Evolutionary conservation across 306 rosid species (phyloP).

Genomic region (Hippophae tibetana): DNA sequence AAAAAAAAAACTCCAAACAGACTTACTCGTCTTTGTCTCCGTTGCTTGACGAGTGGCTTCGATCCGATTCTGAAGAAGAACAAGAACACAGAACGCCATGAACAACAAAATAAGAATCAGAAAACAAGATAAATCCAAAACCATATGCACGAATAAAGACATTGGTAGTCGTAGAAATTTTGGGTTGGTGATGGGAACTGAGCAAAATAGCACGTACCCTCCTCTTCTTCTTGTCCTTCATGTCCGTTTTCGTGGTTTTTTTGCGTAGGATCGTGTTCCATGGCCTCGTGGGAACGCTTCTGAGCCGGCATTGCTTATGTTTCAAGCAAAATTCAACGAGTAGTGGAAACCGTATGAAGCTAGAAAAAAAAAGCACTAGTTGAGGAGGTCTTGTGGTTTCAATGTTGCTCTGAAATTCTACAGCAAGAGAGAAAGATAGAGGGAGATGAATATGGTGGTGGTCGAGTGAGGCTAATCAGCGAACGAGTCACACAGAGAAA

Average conservation of each 20-base stretch:
- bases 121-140: slow-evolving; percentile 10
- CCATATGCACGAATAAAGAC: slow-evolving; percentile 9
- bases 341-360: background rate
- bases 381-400: background rate
- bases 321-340: slow-evolving; percentile 16
- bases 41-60: slow-evolving; percentile 33
- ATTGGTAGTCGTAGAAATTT: background rate
- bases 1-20: slow-evolving; percentile 12
- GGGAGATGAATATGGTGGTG: slow-evolving; percentile 10
- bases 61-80: slow-evolving; percentile 51
- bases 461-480: slow-evolving; percentile 19
- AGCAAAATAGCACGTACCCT: slow-evolving; percentile 37
- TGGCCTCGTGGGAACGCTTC: slow-evolving; percentile 36
- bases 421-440: slow-evolving; percentile 1
- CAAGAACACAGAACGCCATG: slow-evolving; percentile 16
- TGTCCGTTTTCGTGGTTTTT: slow-evolving; percentile 16
- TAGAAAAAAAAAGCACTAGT: background rate
- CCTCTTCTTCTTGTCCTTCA: slow-evolving; percentile 28
- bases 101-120: slow-evolving; percentile 21
- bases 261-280: slow-evolving; percentile 28
- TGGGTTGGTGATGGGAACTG: slow-evolving; percentile 10
- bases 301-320: slow-evolving; percentile 59
- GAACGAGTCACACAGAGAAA: slow-evolving; percentile 12
- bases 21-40: slow-evolving; percentile 50
- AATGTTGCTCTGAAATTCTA: slow-evolving; percentile 3